These are phyloP conservation scores for Stachybotrys chlorohalonatus DNA, from an alignment of 2,329 filamentous ascomycete genomes.

Conservation along the genomic window DNA sequence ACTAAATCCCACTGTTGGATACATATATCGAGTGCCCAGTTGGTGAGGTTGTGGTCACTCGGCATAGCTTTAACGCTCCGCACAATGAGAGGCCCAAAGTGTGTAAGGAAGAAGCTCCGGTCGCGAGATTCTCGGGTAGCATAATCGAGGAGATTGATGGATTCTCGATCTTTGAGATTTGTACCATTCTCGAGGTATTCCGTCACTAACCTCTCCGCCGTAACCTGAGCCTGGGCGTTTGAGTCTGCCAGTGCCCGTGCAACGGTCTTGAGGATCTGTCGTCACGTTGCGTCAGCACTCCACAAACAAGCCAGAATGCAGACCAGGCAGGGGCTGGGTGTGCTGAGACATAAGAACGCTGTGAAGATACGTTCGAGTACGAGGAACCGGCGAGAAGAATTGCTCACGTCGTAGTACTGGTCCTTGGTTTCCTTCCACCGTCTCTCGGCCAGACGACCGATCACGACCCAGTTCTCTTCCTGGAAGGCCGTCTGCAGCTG, in stretches of 20 bases:
- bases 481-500: constrained; percentile 47
- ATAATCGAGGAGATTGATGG: constrained; percentile 47
- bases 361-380: background rate
- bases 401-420: constrained; percentile 44
- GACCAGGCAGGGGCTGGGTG: no score
- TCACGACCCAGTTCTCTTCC: constrained; percentile 43
- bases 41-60: constrained; percentile 30
- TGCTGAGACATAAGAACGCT: no score
- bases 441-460: constrained; percentile 43
- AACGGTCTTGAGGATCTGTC: constrained; percentile 35
- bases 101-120: constrained; percentile 16
- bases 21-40: constrained; percentile 42
- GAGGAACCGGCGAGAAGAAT: background rate
- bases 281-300: no score
- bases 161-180: constrained; percentile 38
- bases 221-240: constrained; percentile 15
- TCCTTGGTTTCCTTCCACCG: constrained; percentile 39
- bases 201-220: constrained; percentile 33
- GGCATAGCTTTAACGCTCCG: constrained; percentile 45
- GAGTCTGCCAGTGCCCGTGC: constrained; percentile 34
- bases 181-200: constrained; percentile 36
- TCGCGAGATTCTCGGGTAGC: constrained; percentile 29
- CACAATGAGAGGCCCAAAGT: constrained; percentile 39
- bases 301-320: no score
- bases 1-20: constrained; percentile 45